Evolutionary conservation across 495 filamentous ascomycete species (phyloP), one percentile per base, ranked within the genome.

Genomic region (Trichoderma virens): DNA sequence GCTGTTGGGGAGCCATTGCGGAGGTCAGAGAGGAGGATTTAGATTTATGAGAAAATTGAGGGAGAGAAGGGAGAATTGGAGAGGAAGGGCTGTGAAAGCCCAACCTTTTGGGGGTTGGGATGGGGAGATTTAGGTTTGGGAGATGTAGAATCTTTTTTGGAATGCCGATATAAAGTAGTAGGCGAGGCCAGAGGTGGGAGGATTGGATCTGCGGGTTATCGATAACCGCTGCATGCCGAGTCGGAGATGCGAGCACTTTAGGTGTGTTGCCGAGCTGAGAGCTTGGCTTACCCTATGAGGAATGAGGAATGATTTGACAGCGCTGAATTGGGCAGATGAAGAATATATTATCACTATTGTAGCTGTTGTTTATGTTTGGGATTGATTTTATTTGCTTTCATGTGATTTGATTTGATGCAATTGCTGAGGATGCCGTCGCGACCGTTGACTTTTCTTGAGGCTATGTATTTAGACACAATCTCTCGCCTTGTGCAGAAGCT

Each of bases 1-100:
- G 72, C 45, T 68, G 68, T 18, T 68, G 60, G 34, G 68, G 8
- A 7, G 27, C 38, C 35, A 47, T 35, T 59, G 35, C 62, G 68
- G 32, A 66, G 64, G 62, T 23, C 2, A 41, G 32, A 30, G 31
- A 39, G 14, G 14, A 13, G 13, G 25, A 25, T 60, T 60, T 13
- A 6, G 32, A 5, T n/a, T 0, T 5, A 20, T 3, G 16, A 27
- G 4, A 23, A 8, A 39, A 14, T 38, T 23, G 13, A 56, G 3
- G 34, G 38, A 16, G 34, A 5, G 25, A 27, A 7, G 23, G 11
- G 2, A 56, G 2, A 28, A 20, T 16, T 16, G 13, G 18, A 30
- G 30, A 56, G 51, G 51, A 16, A 30, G 51, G 51, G 51, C 51
- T 56, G 51, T 5, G 13, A n/a, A 30, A 30, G 51, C 51, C 51